Base-by-base conservation (phyloP, 176 grass and related monocot genomes). In the Hsuehochloa calcarea region DNA sequence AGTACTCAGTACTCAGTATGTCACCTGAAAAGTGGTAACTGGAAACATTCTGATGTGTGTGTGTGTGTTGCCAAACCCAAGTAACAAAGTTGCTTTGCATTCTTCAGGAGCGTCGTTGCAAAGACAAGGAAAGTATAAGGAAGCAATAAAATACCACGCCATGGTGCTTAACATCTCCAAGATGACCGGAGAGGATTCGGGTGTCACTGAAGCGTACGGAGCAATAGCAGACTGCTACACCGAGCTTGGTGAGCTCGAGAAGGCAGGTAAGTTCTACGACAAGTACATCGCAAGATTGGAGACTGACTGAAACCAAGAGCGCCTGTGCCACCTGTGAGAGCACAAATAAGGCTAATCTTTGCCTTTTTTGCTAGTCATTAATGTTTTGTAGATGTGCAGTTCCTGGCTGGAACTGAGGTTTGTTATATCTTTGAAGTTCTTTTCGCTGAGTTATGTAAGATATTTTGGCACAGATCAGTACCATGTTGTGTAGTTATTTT, bases 221-320 rank as follows among this genome's bases (percentile, higher is more conserved):
- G 96, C 96, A 56, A 98, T 98, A 71, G 93, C 96, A 0, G 96
- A 98, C 75, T 98, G 96, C 90, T 98, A 95, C 81, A 98, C 96
- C 0, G 96, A 98, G 76, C 60, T 96, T 37, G 91, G 93, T 73
- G 96, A 98, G 82, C 91, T 98, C 2, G 96, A 98, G 87, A 92
- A 92, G 79, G 96, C 96, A 49, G 96, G 91, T 41, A 89, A 90
- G 81, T 98, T 98, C 60, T 98, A 98, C 1, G 93, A 98, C 14
- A 74, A 88, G 51, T 98, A 98, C 78, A 98, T 98, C 13, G 91
- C 88, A 47, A 94, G 96, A 87, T 87, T 98, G 65, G 85, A 95
- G 67, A 95, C 63, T 19, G 93, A 98, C 80, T 98, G 69, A 97
- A 67, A 80, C 65, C 31, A 68, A 77, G 25, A 20, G 46, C 5